Percentiles rank a stretch among this genome's conserved stretches.
Conservation (phyloP, 208 protist species). For the Acanthamoeba royreba region DNA sequence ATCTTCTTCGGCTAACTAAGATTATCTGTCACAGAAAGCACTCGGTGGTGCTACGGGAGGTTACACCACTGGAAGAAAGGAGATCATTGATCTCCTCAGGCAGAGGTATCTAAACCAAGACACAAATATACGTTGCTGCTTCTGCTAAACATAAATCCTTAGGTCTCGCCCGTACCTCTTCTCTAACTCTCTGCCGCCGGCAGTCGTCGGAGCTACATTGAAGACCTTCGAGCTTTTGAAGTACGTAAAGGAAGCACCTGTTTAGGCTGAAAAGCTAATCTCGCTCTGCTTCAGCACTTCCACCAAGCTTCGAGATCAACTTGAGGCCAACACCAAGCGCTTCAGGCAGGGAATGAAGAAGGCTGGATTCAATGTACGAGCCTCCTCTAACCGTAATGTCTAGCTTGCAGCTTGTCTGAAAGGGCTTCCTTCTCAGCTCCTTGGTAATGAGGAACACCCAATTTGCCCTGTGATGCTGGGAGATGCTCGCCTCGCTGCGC, state of each 20-base stretch:
- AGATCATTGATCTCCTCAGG: conserved; percentile 83
- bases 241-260: too few relatives aligned
- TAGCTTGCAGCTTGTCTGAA: too few relatives aligned
- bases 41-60: conserved; percentile 56
- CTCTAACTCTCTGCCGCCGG: conserved; percentile 85
- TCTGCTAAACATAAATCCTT: too few relatives aligned
- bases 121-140: too few relatives aligned
- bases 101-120: too few relatives aligned
- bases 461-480: conserved; percentile 85
- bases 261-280: too few relatives aligned
- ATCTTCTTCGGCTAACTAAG: too few relatives aligned
- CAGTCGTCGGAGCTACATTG: conserved; percentile 80
- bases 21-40: too few relatives aligned
- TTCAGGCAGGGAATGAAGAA: conserved; percentile 73
- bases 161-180: conserved; percentile 86
- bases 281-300: too few relatives aligned
- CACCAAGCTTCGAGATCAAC: conserved; percentile 53
- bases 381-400: too few relatives aligned
- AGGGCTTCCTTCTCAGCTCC: too few relatives aligned
- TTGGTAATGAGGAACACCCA: conserved; percentile 79
- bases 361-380: conserved; percentile 55
- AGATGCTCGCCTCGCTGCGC: conserved; percentile 82
- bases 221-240: conserved; percentile 74
- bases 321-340: conserved; percentile 79
- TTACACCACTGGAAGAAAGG: conserved; percentile 79